Conservation (phyloP, 805 yeast species). For the Candida chauliodis region DNA sequence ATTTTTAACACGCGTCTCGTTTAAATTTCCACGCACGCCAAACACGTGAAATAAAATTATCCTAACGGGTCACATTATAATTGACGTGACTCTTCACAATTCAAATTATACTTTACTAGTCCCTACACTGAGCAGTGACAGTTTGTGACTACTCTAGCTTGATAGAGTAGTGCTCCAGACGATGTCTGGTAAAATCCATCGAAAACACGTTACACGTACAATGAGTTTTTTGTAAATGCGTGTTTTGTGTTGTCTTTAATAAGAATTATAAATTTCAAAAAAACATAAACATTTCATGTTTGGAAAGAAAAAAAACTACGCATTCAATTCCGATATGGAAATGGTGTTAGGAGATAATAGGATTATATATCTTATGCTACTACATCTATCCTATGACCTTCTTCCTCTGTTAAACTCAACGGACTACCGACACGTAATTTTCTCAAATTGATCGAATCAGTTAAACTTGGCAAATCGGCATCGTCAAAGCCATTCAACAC, state of each 20-base stretch:
- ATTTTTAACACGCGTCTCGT: constrained; percentile 5
- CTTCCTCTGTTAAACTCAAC: neutral
- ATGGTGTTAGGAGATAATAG: neutral
- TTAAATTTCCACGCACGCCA: neutral
- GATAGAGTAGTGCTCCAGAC: too few relatives aligned
- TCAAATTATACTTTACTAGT: too few relatives aligned
- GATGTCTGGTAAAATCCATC: neutral
- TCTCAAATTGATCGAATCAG: constrained; percentile 8
- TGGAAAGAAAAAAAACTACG: too few relatives aligned
- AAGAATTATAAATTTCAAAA: neutral
- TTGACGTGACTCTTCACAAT: too few relatives aligned
- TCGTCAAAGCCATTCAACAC: neutral
- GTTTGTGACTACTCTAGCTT: too few relatives aligned
- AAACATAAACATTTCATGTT: constrained; percentile 1
- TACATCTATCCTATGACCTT: neutral
- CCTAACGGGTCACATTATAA: too few relatives aligned
- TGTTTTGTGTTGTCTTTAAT: neutral
- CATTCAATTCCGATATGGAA: too few relatives aligned
- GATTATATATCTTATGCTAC: neutral
- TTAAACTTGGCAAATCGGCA: constrained; percentile 7
- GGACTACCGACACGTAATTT: neutral
- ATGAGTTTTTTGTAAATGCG: neutral
- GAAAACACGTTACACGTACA: constrained; percentile 1
- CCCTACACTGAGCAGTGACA: too few relatives aligned
- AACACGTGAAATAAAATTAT: neutral